Base-by-base conservation (phyloP, 1,139 yeast genomes). In the Yamadazyma triangularis region DNA sequence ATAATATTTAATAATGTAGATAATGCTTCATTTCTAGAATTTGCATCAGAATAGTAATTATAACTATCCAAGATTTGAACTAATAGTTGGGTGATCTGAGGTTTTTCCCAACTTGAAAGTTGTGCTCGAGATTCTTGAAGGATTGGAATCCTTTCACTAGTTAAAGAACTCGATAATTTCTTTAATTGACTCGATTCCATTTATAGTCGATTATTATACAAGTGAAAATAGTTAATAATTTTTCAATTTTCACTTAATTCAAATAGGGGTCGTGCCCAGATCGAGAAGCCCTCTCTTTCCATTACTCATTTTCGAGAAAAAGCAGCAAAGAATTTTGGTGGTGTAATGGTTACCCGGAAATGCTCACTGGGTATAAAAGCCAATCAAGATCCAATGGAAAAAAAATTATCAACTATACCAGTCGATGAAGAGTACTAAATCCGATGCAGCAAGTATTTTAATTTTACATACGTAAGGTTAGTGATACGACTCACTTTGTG, bases 331-430 rank as follows among this genome's bases (percentile, higher is more conserved):
- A n/a, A n/a, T n/a, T n/a, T n/a, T n/a, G n/a, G n/a, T 30, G 32
- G 58, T 65, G 44, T 3, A 5, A 23, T 16, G 15, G 26, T 38
- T 36, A 31, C 38, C 42, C 38, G 36, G 38, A 4, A 19, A n/a
- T n/a, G n/a, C n/a, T n/a, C n/a, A n/a, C n/a, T n/a, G n/a, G n/a
- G n/a, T n/a, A n/a, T n/a, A n/a, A n/a, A n/a, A n/a, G n/a, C n/a
- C n/a, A n/a, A n/a, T n/a, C n/a, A n/a, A n/a, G n/a, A n/a, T n/a
- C 15, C 13, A 18, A 7, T 7, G 9, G 15, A 15, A 27, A 27
- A 26, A 27, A 27, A 25, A 27, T 55, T 45, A 70, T 71, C 81
- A 75, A 75, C 81, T 75, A 75, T 70, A 64, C 61, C 81, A 75
- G 77, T 71, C 80, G 60, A 71, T 73, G 80, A 75, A 52, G 80